Base-by-base conservation (phyloP, 768 basidiomycete species). In the Agrocybe praecox region DNA sequence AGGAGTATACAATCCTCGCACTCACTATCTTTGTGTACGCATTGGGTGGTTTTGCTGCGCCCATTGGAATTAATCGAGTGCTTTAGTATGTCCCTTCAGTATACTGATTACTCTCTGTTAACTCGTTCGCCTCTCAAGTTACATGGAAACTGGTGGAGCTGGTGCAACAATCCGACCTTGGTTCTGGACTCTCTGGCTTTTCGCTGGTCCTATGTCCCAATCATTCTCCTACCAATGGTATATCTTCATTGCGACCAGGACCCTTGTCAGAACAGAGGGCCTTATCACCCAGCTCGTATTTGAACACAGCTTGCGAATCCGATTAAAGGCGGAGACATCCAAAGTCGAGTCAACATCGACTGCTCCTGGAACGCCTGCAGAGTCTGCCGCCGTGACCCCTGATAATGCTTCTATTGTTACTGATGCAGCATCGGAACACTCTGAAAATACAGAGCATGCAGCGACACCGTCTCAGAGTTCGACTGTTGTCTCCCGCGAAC, bases 101-200 rank as follows among this genome's bases (percentile, higher is more conserved):
- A 34, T 8, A 18, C 23, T 11, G 23, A 8, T 11, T 15, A 6
- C 26, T 14, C n/a, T 47, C 29, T 23, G 9, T 22, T 23, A 44
- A 23, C 43, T 45, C 23, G 52, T 22, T 23, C n/a, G n/a, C n/a
- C 26, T 32, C 23, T 19, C 21, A 56, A 86, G 81, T 43, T 85
- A 89, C 63, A 69, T 91, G n/a, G 87, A 90, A 69, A 76, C 67
- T 1, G 69, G 72, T 9, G 84, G 51, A 6, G 63, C 77, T 55
- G 75, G 68, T 26, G 78, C 84, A 0, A 61, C 70, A 9, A 69
- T 87, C 23, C 78, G 79, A 32, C 89, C 89, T 1, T 89, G 88
- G 83, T 81, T 90, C 9, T 91, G 89, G 88, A 80, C 89, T 23
- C 22, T 71, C 0, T 72, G 72, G 62, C 72, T 86, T 14, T 78